These are phyloP conservation scores for Colletotrichum phormii DNA, from an alignment of 2,329 filamentous ascomycete species.

Conservation along the genomic window DNA sequence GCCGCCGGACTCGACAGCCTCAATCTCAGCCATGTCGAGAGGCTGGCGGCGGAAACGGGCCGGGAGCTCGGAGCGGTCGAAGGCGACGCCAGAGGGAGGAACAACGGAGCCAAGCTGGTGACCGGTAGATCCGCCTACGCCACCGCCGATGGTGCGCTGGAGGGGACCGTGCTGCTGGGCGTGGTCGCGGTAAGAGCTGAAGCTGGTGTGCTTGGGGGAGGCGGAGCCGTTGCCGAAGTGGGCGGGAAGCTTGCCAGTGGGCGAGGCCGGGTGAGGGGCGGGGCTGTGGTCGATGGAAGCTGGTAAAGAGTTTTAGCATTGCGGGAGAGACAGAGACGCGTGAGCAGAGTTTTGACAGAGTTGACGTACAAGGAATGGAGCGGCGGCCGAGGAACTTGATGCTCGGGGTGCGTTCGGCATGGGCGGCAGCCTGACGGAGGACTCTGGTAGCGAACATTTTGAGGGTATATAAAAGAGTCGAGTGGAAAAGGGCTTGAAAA, in stretches of 20 bases:
- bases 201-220: slow-evolving; percentile 66
- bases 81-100: slow-evolving; percentile 80
- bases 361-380: slow-evolving; percentile 65
- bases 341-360: background rate
- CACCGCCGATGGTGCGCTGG: slow-evolving; percentile 64
- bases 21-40: slow-evolving; percentile 87
- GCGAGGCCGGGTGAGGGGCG: slow-evolving; percentile 78
- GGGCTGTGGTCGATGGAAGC: slow-evolving; percentile 79
- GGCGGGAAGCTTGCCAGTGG: slow-evolving; percentile 71
- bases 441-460: slow-evolving; percentile 67
- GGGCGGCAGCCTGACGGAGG: slow-evolving; percentile 69
- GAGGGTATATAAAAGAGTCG: background rate
- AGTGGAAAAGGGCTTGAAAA: background rate
- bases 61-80: slow-evolving; percentile 91
- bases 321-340: background rate
- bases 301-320: slow-evolving; percentile 51
- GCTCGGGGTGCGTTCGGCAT: slow-evolving; percentile 69
- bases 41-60: slow-evolving; percentile 81
- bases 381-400: slow-evolving; percentile 74
- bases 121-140: slow-evolving; percentile 73
- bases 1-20: slow-evolving; percentile 93
- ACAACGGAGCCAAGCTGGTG: slow-evolving; percentile 78
- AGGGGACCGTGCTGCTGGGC: slow-evolving; percentile 84
- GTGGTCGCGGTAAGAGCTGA: slow-evolving; percentile 82
- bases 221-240: slow-evolving; percentile 53